These are phyloP conservation scores for Inga laurina DNA, from an alignment of 306 rosid species.

Conservation along the genomic window DNA sequence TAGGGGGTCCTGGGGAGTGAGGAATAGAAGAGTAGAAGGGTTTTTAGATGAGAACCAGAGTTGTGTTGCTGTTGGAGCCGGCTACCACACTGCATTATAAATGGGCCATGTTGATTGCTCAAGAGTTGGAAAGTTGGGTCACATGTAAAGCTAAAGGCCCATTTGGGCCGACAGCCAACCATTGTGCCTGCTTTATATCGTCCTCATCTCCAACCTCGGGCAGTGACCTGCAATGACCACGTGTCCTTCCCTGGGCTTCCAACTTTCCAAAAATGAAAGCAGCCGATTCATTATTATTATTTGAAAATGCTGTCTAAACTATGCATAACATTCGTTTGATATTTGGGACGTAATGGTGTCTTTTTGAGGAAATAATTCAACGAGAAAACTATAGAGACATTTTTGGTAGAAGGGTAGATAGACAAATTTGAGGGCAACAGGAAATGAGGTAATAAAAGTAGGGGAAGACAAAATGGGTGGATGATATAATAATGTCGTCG, in stretches of 20 bases:
- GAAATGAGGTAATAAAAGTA: not conserved
- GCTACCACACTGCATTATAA: not conserved
- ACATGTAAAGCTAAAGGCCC: not conserved
- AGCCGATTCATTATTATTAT: too few species aligned
- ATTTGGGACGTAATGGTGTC: too few species aligned
- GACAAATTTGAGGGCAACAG: not conserved
- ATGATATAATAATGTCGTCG: not conserved
- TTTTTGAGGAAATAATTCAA: too few species aligned
- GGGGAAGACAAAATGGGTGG: not conserved
- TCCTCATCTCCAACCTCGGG: not conserved
- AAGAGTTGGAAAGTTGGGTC: not conserved
- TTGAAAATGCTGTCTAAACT: too few species aligned
- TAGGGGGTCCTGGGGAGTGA: too few species aligned
- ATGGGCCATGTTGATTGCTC: too few species aligned
- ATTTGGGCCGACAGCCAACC: not conserved
- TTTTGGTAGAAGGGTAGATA: too few species aligned
- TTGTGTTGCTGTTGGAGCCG: too few species aligned
- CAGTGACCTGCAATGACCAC: not conserved
- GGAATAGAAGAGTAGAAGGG: not conserved
- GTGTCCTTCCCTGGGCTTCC: not conserved
- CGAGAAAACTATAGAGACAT: not conserved
- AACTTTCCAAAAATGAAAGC: not conserved
- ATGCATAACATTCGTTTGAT: too few species aligned
- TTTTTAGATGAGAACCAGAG: not conserved
- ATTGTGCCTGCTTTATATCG: not conserved